These are phyloP conservation scores for Chlamydomonas sphaeroides DNA, from an alignment of 139 green algal genomes.

Conservation along the genomic window DNA sequence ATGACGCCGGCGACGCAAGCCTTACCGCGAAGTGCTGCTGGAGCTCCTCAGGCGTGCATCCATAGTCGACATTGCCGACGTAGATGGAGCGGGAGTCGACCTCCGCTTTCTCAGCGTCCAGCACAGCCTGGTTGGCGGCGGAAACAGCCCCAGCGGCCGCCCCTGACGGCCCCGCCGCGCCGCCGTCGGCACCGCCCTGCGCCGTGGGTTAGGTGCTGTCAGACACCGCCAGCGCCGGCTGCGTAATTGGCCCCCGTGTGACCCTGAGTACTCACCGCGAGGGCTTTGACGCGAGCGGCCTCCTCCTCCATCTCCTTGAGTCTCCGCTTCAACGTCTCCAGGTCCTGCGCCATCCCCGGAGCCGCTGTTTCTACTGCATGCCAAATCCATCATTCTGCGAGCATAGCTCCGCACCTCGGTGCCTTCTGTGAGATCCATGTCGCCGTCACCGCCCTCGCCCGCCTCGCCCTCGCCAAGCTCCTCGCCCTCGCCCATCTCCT, in stretches of 20 bases:
- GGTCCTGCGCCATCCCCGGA: too few species aligned
- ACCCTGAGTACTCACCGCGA: conserved; percentile 60
- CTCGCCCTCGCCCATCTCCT: conserved; percentile 41
- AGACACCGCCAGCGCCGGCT: background rate
- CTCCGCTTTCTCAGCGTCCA: conserved; percentile 82
- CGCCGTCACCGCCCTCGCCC: too few species aligned
- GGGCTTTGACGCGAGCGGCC: conserved; percentile 80
- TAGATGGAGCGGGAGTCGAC: conserved; percentile 90
- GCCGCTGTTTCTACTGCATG: too few species aligned
- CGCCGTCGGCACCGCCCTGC: conserved; percentile 13
- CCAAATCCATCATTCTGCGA: too few species aligned
- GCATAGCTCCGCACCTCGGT: background rate
- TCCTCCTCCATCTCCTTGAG: conserved; percentile 95
- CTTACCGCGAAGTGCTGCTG: conserved; percentile 88
- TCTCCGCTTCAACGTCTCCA: conserved; percentile 89
- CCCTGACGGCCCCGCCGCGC: background rate
- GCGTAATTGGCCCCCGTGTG: background rate
- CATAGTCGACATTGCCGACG: conserved; percentile 96
- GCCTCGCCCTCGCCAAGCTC: conserved; percentile 29
- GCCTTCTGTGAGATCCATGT: conserved; percentile 17
- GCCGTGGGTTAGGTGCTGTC: background rate
- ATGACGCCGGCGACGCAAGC: too few species aligned
- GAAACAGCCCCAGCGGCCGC: conserved; percentile 20
- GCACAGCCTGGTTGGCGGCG: conserved; percentile 8
- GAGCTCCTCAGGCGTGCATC: conserved; percentile 93